Conservation (phyloP, 306 rosid genomes). For the Gynostemma pentaphyllum region DNA sequence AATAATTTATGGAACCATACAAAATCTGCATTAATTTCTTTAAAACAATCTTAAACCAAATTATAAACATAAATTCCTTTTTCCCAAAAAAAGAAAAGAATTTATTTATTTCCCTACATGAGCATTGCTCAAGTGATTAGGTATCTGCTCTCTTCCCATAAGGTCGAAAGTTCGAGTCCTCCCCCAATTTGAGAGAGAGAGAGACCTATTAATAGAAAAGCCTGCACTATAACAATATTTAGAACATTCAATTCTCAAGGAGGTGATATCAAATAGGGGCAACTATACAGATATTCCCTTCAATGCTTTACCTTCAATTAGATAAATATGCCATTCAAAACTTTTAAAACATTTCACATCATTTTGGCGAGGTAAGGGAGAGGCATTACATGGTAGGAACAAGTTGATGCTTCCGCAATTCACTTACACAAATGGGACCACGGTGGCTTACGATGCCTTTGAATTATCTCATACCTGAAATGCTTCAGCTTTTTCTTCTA, state of each 20-base stretch:
- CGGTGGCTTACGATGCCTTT: not conserved
- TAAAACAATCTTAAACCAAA: not conserved
- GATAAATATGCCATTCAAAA: not conserved
- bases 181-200: too few relatives aligned
- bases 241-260: not conserved
- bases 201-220: not conserved
- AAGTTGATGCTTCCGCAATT: not conserved
- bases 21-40: not conserved
- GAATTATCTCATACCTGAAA: not conserved
- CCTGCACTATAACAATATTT: not conserved
- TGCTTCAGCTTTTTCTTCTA: slow-evolving; percentile 37
- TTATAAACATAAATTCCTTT: not conserved
- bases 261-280: not conserved
- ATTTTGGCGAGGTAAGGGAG: not conserved
- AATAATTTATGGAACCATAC: not conserved
- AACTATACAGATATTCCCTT: not conserved
- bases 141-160: too few relatives aligned
- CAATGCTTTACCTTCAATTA: not conserved
- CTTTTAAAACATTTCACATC: not conserved
- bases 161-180: too few relatives aligned
- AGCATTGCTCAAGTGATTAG: too few relatives aligned
- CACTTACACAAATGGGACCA: not conserved
- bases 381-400: not conserved
- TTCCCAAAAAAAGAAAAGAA: too few relatives aligned
- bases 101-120: too few relatives aligned